Percentiles rank a stretch among this genome's conserved stretches.
Conservation (phyloP, 306 rosid genomes). For the Echinosophora koreensis region DNA sequence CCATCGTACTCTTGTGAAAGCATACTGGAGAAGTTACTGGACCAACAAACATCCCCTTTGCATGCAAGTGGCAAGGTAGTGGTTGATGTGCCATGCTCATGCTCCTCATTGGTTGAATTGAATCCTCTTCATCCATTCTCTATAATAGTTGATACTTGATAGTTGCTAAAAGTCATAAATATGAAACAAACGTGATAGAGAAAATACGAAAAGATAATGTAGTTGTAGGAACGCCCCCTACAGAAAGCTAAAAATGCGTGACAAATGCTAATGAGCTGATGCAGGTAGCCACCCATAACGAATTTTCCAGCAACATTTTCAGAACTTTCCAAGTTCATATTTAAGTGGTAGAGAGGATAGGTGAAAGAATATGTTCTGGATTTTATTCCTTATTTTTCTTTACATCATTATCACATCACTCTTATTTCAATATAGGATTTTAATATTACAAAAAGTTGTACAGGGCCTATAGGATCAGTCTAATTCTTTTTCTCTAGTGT, state of each 20-base stretch:
- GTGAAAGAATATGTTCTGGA: not conserved
- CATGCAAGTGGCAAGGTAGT: too few species aligned
- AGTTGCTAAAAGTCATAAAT: not conserved
- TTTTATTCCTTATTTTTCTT: not conserved
- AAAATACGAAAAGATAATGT: not conserved
- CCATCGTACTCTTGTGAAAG: too few species aligned
- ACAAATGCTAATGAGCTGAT: not conserved
- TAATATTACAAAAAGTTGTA: too few species aligned
- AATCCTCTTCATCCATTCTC: too few species aligned
- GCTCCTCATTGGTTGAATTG: too few species aligned
- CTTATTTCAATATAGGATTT: not conserved
- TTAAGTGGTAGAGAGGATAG: slow-evolving; percentile 22
- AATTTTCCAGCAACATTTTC: not conserved
- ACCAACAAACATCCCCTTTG: too few species aligned
- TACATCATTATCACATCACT: not conserved
- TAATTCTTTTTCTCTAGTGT: not conserved
- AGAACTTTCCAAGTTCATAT: slow-evolving; percentile 8
- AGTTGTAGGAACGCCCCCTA: not conserved
- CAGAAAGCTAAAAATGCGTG: not conserved
- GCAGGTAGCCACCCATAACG: slow-evolving; percentile 10
- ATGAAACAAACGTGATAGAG: not conserved
- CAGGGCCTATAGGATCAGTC: not conserved
- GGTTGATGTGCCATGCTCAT: too few species aligned
- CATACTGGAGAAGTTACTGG: too few species aligned
- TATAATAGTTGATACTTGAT: too few species aligned